Evolutionary conservation across 257 asterid species (phyloP), one percentile per base, ranked within the genome.

Genomic region (Verbascum thapsus): DNA sequence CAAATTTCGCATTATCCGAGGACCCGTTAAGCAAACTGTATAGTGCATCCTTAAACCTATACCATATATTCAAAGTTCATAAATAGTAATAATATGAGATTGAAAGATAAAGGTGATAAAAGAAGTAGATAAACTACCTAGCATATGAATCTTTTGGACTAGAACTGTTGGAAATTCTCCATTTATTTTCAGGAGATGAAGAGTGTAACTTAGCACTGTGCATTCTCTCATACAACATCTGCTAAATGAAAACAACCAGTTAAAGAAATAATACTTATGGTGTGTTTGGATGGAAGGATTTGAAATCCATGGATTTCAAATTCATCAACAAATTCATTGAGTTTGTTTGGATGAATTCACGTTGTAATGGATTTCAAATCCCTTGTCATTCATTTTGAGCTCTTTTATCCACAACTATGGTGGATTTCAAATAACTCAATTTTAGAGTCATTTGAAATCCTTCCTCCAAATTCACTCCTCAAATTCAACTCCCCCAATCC

Each of bases 211-310:
- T 94, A 61, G 98, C 95, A 41, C 76, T 82, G 41, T 67, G 84
- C 85, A 90, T 68, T 81, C 99, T 84, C 53, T 83, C 99, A 53
- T 86, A 94, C 72, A 94, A 72, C 69, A 77, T 84, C 99, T 94
- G 84, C 64, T 30, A 43, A 70, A 69, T 48, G 30, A 80, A 64
- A 42, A 58, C 42, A 41, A 50, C 13, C 17, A 53, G 41, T 76
- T 37, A 67, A 56, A 26, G 32, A 26, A 26, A 26, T 26, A 26
- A 26, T 26, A 26, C 32, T 26, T n/a, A n/a, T n/a, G n/a, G n/a
- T n/a, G n/a, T n/a, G n/a, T n/a, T n/a, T n/a, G n/a, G n/a, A n/a
- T n/a, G n/a, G n/a, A n/a, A n/a, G n/a, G n/a, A n/a, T n/a, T n/a
- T n/a, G n/a, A n/a, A n/a, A n/a, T n/a, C n/a, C n/a, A n/a, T n/a